Evolutionary conservation across 2,329 filamentous ascomycete genomes (phyloP), one percentile per base, ranked within the genome.

Genomic region (Trichoderma sp.): DNA sequence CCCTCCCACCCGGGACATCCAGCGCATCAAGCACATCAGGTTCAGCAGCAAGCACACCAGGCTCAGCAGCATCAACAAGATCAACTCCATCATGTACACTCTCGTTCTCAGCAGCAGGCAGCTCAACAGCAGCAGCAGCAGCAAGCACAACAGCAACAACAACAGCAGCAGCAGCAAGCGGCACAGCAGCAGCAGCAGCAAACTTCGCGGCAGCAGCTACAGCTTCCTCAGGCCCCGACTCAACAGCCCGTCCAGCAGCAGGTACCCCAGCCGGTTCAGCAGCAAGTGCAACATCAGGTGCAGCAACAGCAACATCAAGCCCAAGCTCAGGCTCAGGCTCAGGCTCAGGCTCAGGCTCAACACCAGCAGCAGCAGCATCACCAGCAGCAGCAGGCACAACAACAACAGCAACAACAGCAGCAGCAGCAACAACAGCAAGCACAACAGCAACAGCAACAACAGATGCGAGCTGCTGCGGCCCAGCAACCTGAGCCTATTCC

Each of bases 401-500:
- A 72, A 21, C 72, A 74, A 26, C 74, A 69, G 24, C 71, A 72
- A n/a, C 72, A 74, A 26, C 74, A 73, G 32, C 69, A 72, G 5
- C 74, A 74, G 59, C 71, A 74, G 39, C 75, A 75, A 21, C 74
- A 76, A 16, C 72, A 75, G 32, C 70, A 74, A 58, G 69, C 70
- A 34, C 71, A 72, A 8, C 72, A 72, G 6, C 72, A 73, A 8
- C 72, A 73, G 24, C 74, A 75, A 43, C 73, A 74, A 24, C 73
- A 73, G 5, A 72, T 72, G 18, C 73, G 73, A 26, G 73, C 61
- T 21, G 61, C 63, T 26, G 61, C 78, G 76, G 72, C 75, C 4
- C 78, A 77, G 59, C 77, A 78, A 67, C 72, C 76, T 5, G 78
- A 81, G 55, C 79, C 81, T 39, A 75, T 77, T 18, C 75, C 78